A percentile compares a stretch with the other conserved stretches of the same genome.
phyloP scores from a whole-genome alignment of 768 basidiomycete genomes.

The Trametes cubensis region DNA sequence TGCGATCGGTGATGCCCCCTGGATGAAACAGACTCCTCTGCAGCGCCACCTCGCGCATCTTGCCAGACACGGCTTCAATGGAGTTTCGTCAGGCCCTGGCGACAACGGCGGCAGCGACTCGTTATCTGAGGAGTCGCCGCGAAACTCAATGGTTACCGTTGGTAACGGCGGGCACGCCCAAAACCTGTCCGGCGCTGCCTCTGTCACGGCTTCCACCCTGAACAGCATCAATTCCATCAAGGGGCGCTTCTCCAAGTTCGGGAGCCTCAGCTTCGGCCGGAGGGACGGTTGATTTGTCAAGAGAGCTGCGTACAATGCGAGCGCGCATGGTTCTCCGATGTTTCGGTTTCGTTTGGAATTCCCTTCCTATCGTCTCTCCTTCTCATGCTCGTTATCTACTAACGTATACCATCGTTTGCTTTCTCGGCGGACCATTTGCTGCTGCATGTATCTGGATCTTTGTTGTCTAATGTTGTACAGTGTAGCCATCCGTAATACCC shows the following conservation, averaged over 20 bases:
- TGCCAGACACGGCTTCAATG: conserved; percentile 80
- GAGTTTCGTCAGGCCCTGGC: conserved; percentile 76
- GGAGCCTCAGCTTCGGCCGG: conserved; percentile 71
- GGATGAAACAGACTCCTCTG: conserved; percentile 68
- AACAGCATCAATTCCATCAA: conserved; percentile 70
- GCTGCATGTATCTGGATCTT: conserved; percentile 29
- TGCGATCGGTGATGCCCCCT: conserved; percentile 21
- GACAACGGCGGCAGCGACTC: conserved; percentile 60
- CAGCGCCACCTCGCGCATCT: conserved; percentile 82
- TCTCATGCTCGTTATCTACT: conserved; percentile 1
- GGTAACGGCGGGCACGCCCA: conserved; percentile 46
- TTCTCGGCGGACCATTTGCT: conserved; percentile 13
- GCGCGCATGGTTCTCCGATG: not conserved
- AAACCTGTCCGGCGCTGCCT: conserved; percentile 46
- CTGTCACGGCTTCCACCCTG: conserved; percentile 64
- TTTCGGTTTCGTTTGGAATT: not conserved
- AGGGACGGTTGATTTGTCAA: conserved; percentile 27
- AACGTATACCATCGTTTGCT: conserved; percentile 19
- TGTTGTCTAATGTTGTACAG: conserved; percentile 28
- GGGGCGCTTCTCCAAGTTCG: conserved; percentile 76
- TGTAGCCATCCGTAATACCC: conserved; percentile 22
- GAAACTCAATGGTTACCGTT: conserved; percentile 76
- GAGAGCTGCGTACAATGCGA: not conserved
- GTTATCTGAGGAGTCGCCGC: conserved; percentile 66
- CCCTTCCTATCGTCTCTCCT: not conserved